These are phyloP conservation scores for Pichia kudriavzevii DNA, from an alignment of 1,139 yeast species.

Conservation along the genomic window DNA sequence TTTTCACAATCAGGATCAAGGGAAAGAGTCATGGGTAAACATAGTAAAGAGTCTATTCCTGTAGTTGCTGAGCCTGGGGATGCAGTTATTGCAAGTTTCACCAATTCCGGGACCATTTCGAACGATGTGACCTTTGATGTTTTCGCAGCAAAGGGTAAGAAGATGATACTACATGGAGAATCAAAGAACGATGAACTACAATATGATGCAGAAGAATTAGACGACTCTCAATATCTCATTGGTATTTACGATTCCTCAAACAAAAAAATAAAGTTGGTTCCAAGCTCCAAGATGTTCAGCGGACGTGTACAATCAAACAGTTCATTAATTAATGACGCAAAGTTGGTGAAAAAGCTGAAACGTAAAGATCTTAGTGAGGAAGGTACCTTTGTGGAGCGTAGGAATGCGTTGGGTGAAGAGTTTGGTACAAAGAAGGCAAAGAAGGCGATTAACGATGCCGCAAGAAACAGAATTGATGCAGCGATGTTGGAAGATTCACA, in stretches of 20 bases:
- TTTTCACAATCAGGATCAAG: neutral
- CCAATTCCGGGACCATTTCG: constrained; percentile 68
- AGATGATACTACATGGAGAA: constrained; percentile 65
- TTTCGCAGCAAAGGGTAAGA: constrained; percentile 27
- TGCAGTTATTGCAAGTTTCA: constrained; percentile 41
- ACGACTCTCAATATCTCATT: constrained; percentile 31
- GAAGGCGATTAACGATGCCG: constrained; percentile 75
- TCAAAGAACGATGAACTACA: constrained; percentile 47
- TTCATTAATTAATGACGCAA: constrained; percentile 12
- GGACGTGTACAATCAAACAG: constrained; percentile 11
- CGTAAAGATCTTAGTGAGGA: constrained; percentile 8
- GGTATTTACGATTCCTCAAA: constrained; percentile 63
- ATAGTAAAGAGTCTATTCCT: no score
- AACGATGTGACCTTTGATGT: constrained; percentile 53
- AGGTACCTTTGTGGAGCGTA: constrained; percentile 35
- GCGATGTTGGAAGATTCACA: constrained; percentile 56
- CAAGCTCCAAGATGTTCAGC: constrained; percentile 11
- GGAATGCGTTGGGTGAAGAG: constrained; percentile 86
- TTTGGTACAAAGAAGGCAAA: constrained; percentile 97
- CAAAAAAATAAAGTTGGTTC: constrained; percentile 50
- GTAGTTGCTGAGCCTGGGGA: constrained; percentile 16
- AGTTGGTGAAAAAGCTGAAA: constrained; percentile 11
- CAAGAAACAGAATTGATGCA: constrained; percentile 79
- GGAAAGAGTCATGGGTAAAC: constrained; percentile 1
- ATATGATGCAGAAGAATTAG: constrained; percentile 56